Base-by-base conservation (phyloP, 2,329 filamentous ascomycete species). In the Beauveria sp. region DNA sequence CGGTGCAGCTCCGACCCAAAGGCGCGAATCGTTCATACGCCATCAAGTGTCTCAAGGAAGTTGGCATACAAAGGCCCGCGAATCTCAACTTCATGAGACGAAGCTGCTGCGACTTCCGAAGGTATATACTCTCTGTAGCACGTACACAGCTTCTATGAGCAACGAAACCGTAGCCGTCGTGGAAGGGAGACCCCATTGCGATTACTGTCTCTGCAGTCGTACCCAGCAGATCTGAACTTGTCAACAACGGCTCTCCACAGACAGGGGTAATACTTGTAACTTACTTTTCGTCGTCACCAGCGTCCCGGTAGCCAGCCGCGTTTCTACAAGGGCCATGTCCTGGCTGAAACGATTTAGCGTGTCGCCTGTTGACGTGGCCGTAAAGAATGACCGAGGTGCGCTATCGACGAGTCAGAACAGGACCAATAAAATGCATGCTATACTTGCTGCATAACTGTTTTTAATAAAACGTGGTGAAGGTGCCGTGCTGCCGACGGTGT, bases 91-190 rank as follows among this genome's bases (percentile, higher is more conserved):
- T 70, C 5, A 72, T 66, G 1, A 72, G 63, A 22, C 71, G 68
- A 3, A 72, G 60, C 52, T 74, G 71, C 0, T 70, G 65, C 1
- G 72, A 74, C 1, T 72, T 74, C 0, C 66, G 64, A 3, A 74
- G 68, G 52, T 73, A 73, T 16, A 6, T n/a, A 67, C 69, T 22
- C 66, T 67, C 38, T 74, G 71, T 9, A 73, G 51, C 3, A 68
- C n/a, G 31, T 64, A 68, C 6, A 73, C 57, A 1, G 66, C 58
- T 4, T 65, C 9, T 3, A 70, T 22, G 2, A 63, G 64, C 4
- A 78, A 61, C 0, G 83, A 82, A n/a, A 84, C 72, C 0, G 74
- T 75, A 1, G 79, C 69, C 0, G 75, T 74, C 0, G 82, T 73
- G 60, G 60, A 78, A 78, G 40, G 74, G 76, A 2, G 82, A 78